Evolutionary conservation across 106 monocot genomes (phyloP), one percentile per base, ranked within the genome.

Genomic region (Apostasia shenzhenica): DNA sequence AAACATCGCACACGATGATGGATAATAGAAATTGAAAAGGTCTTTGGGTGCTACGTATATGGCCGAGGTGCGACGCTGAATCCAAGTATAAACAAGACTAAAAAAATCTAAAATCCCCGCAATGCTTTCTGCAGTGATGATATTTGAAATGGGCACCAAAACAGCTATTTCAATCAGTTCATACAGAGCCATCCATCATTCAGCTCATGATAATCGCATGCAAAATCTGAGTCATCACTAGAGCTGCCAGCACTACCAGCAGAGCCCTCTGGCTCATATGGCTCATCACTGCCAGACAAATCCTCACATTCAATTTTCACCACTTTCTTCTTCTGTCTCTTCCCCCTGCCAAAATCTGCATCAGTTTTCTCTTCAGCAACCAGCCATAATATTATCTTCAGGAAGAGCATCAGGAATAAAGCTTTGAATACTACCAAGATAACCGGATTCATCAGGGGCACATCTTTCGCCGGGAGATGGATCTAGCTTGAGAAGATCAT

Each of bases 371-470:
- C 66, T 9, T 9, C 47, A 52, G 62, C 38, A 5, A 68, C 72
- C 26, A 78, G 78, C 38, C 78, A 68, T 46, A 85, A 67, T 7
- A 78, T 72, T 55, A 7, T 52, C 75, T 50, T 73, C 72, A 0
- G 85, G 78, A 3, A 75, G 69, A 3, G 56, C 14, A 48, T 50
- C 78, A 48, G 51, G 45, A 2, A 12, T 46, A 57, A 85, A 85
- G 54, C 81, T 85, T 43, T 78, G 73, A 44, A 85, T 85, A 41
- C 72, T 78, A 9, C 85, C 85, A 26, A 81, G 75, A 69, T 85
- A 85, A 2, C 85, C 85, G 59, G 78, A 69, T 1, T 81, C 75
- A 54, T 85, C 85, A 12, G 67, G n/a, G 58, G 71, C 45, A 41
- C 78, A 85, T 3, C 47, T 72, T 51, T 81, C 81, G 4, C 63